Conservation (phyloP, 306 rosid species). For the Lathyrus tuberosus region DNA sequence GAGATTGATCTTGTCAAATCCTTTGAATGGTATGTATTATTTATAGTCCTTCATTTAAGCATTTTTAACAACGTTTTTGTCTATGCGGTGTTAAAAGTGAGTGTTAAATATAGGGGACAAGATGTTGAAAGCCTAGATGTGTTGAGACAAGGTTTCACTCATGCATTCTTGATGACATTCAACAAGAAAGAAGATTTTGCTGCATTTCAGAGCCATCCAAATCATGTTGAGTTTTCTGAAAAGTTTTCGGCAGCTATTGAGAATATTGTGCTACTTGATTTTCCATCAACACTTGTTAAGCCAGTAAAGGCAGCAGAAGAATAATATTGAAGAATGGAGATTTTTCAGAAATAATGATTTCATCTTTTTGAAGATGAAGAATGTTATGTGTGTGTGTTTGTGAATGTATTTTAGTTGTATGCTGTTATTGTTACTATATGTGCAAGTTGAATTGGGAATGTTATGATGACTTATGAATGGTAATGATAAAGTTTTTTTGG, state of each 20-base stretch:
- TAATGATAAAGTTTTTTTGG: constrained; percentile 16
- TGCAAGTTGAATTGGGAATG: constrained; percentile 37
- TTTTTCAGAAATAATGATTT: constrained; percentile 13
- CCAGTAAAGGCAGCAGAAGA: constrained; percentile 59
- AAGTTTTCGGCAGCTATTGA: constrained; percentile 79
- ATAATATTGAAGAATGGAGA: constrained; percentile 28
- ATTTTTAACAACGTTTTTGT: too few species aligned
- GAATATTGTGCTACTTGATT: constrained; percentile 85
- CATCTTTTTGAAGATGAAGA: constrained; percentile 18
- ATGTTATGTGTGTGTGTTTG: constrained; percentile 16
- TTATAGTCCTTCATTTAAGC: neutral
- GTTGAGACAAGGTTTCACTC: constrained; percentile 88
- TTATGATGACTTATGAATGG: constrained; percentile 15
- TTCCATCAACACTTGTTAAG: constrained; percentile 71
- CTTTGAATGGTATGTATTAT: constrained; percentile 67
- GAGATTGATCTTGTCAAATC: constrained; percentile 77
- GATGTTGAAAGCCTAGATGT: constrained; percentile 76
- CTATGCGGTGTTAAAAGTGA: too few species aligned
- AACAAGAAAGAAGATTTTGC: constrained; percentile 69
- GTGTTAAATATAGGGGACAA: constrained; percentile 60
- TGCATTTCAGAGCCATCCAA: constrained; percentile 73
- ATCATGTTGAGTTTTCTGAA: constrained; percentile 75
- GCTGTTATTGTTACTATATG: constrained; percentile 10
- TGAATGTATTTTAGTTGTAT: constrained; percentile 25
- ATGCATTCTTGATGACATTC: constrained; percentile 85